Base-by-base conservation (phyloP, 1,139 yeast genomes). In the Debaryomyces sp. region DNA sequence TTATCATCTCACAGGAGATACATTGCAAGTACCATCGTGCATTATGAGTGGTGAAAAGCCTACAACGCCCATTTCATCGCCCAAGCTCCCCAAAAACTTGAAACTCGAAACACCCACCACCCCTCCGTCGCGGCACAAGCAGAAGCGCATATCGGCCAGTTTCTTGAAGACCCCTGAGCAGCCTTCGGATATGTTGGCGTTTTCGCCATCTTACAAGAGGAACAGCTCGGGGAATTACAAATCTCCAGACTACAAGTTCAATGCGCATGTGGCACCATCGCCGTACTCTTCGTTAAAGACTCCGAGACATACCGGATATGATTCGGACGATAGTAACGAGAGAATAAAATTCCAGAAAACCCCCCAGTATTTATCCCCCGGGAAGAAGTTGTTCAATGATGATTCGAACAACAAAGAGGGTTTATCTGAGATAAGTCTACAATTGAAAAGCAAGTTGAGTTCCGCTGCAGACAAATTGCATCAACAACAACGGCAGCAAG, bases 351-450 rank as follows among this genome's bases (percentile, higher is more conserved):
- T 70, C 37, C 72, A 71, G 53, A 71, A 69, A 47, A 73, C 78
- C 4, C 76, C 77, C 6, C 73, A 69, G 56, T 75, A 62, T 52
- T 73, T 75, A 51, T 66, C 73, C n/a, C 73, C 77, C 1, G 79
- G 78, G 3, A 68, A 66, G 48, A 66, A 67, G 46, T 60, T 75
- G 26, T 63, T 67, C 45, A 30, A 46, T 12, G 70, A 64, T 41
- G 50, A 55, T 36, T 49, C 52, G 15, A 57, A 45, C 4, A 57
- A 46, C 9, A 56, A 57, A 27, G 75, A 70, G 29, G 78, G 72
- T 35, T 62, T 75, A 41, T 59, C 63, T 9, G 78, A 73, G 49
- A 75, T 75, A 37, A 72, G 77, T 47, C 54, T 65, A 21, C 77
- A 73, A 53, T 60, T 75, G 46, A 73, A 72, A 50, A 70, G 63